Conservation (phyloP, 805 yeast genomes). For the Blastobotrys parvus region DNA sequence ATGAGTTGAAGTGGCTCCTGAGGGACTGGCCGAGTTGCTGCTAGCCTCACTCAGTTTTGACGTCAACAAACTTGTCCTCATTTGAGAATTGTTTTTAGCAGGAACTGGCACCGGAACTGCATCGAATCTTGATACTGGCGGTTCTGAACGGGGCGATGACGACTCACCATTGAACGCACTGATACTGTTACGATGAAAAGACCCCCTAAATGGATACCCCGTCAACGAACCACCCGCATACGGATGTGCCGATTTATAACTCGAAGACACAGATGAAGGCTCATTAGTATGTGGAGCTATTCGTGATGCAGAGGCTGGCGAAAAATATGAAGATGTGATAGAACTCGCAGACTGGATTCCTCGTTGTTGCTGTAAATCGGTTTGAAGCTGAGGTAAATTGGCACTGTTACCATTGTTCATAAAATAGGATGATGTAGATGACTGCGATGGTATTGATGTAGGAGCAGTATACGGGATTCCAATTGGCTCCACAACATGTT, state of each 20-base stretch:
- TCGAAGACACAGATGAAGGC: conserved; percentile 22
- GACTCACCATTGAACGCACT: no score
- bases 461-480: conserved; percentile 11
- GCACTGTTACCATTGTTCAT: conserved; percentile 3
- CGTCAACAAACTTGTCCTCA: no score
- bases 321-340: conserved; percentile 20
- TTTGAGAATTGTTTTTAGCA: no score
- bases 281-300: conserved; percentile 22
- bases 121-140: no score
- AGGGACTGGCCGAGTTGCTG: no score
- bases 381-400: conserved; percentile 3
- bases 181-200: no score
- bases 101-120: no score
- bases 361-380: conserved; percentile 5
- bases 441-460: no score
- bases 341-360: conserved; percentile 9
- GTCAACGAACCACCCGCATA: no score
- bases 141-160: no score
- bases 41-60: neutral
- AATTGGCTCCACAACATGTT: conserved; percentile 6
- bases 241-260: conserved; percentile 21
- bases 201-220: no score
- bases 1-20: no score
- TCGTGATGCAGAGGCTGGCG: conserved; percentile 22
- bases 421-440: neutral